phyloP scores from a whole-genome alignment of 352 stramenopile species.

The Phytophthora pistaciae region DNA sequence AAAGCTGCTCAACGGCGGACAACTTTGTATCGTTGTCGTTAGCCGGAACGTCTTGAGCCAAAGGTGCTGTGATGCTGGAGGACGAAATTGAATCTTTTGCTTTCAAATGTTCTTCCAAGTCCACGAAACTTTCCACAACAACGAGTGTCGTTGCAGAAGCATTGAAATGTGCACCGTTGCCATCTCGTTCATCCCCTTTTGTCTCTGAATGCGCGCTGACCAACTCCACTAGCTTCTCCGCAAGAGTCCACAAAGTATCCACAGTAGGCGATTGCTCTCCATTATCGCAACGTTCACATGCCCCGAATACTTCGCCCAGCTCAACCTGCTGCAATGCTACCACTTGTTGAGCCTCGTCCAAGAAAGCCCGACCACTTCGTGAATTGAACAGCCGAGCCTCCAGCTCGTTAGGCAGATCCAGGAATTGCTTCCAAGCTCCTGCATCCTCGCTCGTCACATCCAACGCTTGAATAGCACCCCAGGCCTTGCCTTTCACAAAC shows the following conservation, averaged over 20 bases:
- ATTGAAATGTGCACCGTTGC: not conserved
- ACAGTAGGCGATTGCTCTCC: not conserved
- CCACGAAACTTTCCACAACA: not conserved
- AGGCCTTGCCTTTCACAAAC: constrained; percentile 7
- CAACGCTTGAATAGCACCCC: constrained; percentile 13
- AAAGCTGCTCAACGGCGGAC: constrained; percentile 28
- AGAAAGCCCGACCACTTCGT: constrained; percentile 27
- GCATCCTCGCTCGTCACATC: not conserved
- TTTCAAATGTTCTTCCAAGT: constrained; percentile 25
- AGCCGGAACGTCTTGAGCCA: constrained; percentile 3
- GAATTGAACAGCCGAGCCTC: constrained; percentile 32
- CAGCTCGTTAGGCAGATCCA: constrained; percentile 26
- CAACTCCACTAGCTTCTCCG: constrained; percentile 15
- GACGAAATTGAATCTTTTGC: not conserved
- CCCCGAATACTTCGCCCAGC: constrained; percentile 1
- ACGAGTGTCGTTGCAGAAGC: not conserved
- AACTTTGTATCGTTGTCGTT: constrained; percentile 5
- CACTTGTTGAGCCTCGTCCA: constrained; percentile 22
- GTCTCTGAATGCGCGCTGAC: not conserved
- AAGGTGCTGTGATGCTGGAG: not conserved
- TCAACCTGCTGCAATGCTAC: constrained; percentile 29
- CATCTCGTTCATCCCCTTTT: not conserved
- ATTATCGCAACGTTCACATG: not conserved
- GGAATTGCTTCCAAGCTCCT: constrained; percentile 30
- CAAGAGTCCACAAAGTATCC: constrained; percentile 21